phyloP scores from a whole-genome alignment of 257 asterid species.

The Capsicum baccatum region DNA sequence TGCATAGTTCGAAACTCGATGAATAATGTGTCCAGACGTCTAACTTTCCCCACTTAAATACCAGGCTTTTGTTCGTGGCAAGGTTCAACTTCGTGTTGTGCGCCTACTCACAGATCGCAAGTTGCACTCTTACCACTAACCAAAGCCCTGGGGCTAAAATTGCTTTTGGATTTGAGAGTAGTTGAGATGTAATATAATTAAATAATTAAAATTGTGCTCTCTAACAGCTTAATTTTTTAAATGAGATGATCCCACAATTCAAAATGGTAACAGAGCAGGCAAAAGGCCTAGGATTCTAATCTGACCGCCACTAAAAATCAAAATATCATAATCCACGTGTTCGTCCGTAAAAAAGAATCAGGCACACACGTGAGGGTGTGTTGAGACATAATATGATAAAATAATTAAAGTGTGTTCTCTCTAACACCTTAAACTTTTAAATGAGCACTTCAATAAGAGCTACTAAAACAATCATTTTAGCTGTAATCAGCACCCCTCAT shows the following conservation, averaged over 20 bases:
- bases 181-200: neutral
- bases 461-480: neutral
- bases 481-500: neutral
- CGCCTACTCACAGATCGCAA: neutral
- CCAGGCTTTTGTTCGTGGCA: neutral
- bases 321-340: neutral
- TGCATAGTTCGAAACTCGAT: neutral
- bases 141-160: neutral
- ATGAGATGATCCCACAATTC: neutral
- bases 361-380: neutral
- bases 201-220: neutral
- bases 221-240: neutral
- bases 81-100: neutral
- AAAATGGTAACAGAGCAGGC: neutral
- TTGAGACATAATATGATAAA: neutral
- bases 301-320: neutral
- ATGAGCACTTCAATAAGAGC: neutral
- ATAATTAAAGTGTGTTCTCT: neutral
- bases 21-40: neutral
- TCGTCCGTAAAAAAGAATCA: neutral
- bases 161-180: neutral
- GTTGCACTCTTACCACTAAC: neutral
- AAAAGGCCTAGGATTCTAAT: neutral
- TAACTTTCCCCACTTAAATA: neutral
- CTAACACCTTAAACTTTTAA: neutral